Percentiles rank a stretch among this genome's conserved stretches.
phyloP scores from a whole-genome alignment of 345 rosid genomes.

The Murraya koenigii region DNA sequence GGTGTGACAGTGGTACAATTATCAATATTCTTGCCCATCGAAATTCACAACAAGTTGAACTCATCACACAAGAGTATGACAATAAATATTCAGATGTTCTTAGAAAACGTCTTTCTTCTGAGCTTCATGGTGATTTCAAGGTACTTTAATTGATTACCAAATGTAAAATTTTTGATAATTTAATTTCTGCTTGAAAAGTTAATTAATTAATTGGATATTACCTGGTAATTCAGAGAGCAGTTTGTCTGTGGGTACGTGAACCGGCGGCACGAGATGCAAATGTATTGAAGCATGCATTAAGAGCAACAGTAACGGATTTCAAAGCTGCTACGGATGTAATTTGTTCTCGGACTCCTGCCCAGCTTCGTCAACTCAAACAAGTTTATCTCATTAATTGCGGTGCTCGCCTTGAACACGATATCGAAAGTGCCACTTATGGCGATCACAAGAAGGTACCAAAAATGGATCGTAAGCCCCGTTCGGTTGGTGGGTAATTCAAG shows the following conservation, averaged over 20 bases:
- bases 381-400: constrained; percentile 35
- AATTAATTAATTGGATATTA: not conserved
- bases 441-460: constrained; percentile 43
- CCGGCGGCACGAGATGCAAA: constrained; percentile 46
- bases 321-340: constrained; percentile 52
- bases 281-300: constrained; percentile 39
- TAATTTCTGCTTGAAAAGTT: too few relatives aligned
- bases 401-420: constrained; percentile 37
- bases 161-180: too few relatives aligned
- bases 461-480: not conserved
- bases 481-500: too few relatives aligned
- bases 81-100: constrained; percentile 46
- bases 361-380: constrained; percentile 54
- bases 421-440: constrained; percentile 46
- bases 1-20: constrained; percentile 49
- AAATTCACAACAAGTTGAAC: constrained; percentile 44
- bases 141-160: constrained; percentile 11
- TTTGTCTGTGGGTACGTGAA: constrained; percentile 56
- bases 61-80: constrained; percentile 61
- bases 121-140: constrained; percentile 66
- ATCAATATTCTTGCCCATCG: constrained; percentile 54
- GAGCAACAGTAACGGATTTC: constrained; percentile 43
- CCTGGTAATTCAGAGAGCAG: constrained; percentile 41
- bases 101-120: constrained; percentile 44
- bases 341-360: constrained; percentile 50